Conservation (phyloP, 495 filamentous ascomycete species). For the Penicillium paradoxum region DNA sequence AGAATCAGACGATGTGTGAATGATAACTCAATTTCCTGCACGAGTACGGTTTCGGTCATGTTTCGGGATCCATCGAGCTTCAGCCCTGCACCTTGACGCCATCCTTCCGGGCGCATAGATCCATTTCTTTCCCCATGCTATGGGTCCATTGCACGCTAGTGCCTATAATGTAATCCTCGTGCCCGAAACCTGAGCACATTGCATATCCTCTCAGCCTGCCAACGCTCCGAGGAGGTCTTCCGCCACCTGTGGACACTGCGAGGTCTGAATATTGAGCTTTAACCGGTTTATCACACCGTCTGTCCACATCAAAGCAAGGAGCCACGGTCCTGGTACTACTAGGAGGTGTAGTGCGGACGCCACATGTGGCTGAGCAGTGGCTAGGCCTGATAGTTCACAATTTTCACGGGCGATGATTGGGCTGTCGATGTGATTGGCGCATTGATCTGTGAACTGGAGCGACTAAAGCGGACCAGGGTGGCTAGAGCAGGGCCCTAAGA, state of each 20-base stretch:
- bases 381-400: neutral
- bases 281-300: neutral
- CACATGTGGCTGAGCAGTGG: conserved; percentile 13
- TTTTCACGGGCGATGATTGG: neutral
- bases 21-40: conserved; percentile 16
- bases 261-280: neutral
- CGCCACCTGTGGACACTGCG: neutral
- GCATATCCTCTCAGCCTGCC: neutral
- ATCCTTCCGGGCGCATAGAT: neutral
- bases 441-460: too few species aligned
- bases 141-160: too few species aligned
- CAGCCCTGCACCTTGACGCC: neutral
- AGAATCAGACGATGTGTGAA: conserved; percentile 18
- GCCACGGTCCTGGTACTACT: neutral
- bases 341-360: neutral
- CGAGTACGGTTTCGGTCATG: conserved; percentile 15
- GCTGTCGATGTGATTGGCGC: too few species aligned
- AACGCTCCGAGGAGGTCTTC: neutral
- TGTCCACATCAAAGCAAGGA: conserved; percentile 1
- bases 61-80: conserved; percentile 5
- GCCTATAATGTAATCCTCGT: neutral
- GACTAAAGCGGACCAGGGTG: neutral
- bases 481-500: neutral
- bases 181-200: neutral
- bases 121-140: neutral